Conservation (phyloP, 1,139 yeast species). For the Hanseniaspora gamundiae region DNA sequence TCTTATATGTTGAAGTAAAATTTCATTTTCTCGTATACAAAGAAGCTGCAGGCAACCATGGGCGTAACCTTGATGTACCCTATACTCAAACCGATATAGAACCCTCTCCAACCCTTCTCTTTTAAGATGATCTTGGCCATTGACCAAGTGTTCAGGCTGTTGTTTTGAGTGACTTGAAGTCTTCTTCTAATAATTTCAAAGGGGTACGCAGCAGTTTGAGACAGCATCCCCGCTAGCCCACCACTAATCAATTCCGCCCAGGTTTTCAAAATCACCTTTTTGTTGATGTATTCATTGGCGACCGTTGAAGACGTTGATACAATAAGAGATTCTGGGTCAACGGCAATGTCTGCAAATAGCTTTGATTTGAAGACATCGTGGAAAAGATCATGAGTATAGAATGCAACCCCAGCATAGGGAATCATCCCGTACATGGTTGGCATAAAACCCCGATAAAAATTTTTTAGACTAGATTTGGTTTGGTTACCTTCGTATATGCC, state of each 20-base stretch:
- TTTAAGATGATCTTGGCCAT: constrained; percentile 39
- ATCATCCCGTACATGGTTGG: constrained; percentile 94
- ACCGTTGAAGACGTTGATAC: constrained; percentile 24
- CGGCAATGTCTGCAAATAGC: constrained; percentile 2
- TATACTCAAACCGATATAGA: constrained; percentile 85
- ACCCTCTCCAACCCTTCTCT: constrained; percentile 74
- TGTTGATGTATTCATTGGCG: neutral
- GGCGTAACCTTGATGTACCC: constrained; percentile 94
- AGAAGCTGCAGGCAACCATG: constrained; percentile 94
- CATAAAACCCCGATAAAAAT: constrained; percentile 87
- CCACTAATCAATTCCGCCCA: constrained; percentile 95
- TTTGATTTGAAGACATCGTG: constrained; percentile 64
- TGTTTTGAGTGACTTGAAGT: constrained; percentile 63
- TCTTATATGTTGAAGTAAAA: constrained; percentile 40
- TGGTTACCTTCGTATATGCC: constrained; percentile 33
- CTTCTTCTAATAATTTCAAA: constrained; percentile 89
- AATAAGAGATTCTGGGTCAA: constrained; percentile 30
- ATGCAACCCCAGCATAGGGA: constrained; percentile 96
- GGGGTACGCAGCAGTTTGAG: constrained; percentile 96
- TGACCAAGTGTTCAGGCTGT: constrained; percentile 34
- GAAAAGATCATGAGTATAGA: constrained; percentile 81
- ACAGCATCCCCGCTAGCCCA: constrained; percentile 85
- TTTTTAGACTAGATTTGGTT: constrained; percentile 31
- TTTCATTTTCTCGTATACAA: constrained; percentile 83
- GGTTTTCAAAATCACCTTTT: constrained; percentile 55